A percentile compares a stretch with the other conserved stretches of the same genome.
These are phyloP conservation scores for Euphorbia corollata DNA, from an alignment of 441 rosid species.

Conservation along the genomic window DNA sequence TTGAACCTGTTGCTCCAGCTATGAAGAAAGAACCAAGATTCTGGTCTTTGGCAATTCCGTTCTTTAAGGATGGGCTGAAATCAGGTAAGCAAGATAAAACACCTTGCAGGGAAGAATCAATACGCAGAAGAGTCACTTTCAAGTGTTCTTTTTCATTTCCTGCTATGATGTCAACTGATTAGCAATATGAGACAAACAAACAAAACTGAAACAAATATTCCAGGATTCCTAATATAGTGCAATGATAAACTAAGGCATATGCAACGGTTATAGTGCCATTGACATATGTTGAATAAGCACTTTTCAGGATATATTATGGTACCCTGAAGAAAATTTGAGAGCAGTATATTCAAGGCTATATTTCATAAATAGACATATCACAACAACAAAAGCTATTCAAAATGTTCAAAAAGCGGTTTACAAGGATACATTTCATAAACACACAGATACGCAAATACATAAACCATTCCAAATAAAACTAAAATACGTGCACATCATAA, in stretches of 20 bases:
- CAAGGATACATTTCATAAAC: not conserved
- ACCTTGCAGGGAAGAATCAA: constrained; percentile 96
- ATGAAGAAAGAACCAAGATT: constrained; percentile 63
- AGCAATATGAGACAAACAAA: constrained; percentile 8
- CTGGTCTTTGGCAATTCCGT: constrained; percentile 50
- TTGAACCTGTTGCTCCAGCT: constrained; percentile 95
- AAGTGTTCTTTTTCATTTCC: constrained; percentile 97
- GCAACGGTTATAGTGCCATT: not conserved
- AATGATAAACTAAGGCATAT: not conserved
- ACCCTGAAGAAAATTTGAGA: not conserved
- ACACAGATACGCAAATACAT: not conserved
- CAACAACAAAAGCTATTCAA: constrained; percentile 7
- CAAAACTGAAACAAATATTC: not conserved
- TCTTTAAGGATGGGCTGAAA: constrained; percentile 79
- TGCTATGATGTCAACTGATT: constrained; percentile 37
- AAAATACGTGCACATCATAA: not conserved
- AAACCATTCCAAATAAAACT: constrained; percentile 8
- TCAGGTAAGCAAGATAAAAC: constrained; percentile 99
- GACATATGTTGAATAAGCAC: not conserved
- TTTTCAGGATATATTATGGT: constrained; percentile 1
- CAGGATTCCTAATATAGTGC: not conserved
- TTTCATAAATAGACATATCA: not conserved
- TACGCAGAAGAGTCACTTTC: constrained; percentile 98
- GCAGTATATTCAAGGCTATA: not conserved
- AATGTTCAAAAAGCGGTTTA: not conserved